A percentile compares a stretch with the other conserved stretches of the same genome.
These are phyloP conservation scores for Rhodamnia argentea DNA, from an alignment of 345 rosid species.

Conservation along the genomic window DNA sequence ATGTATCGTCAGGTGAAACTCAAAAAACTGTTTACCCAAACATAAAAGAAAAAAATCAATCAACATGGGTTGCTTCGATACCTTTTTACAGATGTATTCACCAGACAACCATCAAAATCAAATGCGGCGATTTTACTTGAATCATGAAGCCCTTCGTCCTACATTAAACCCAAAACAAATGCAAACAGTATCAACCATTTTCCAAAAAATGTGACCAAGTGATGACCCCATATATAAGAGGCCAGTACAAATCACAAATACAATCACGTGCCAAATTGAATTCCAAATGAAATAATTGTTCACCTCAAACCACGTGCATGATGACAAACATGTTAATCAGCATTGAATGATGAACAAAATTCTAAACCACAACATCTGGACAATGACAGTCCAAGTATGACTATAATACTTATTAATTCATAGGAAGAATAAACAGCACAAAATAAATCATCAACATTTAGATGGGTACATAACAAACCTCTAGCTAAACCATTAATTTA, in stretches of 20 bases:
- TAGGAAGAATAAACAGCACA: not conserved
- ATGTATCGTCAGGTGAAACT: not conserved
- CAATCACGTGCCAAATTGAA: not conserved
- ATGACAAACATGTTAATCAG: not conserved
- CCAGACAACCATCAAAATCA: slow-evolving; percentile 98
- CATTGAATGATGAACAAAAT: not conserved
- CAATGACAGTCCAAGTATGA: not conserved
- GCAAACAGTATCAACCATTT: not conserved
- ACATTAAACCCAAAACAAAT: not conserved
- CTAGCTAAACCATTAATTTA: not conserved
- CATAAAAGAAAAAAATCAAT: not conserved
- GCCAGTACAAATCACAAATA: not conserved
- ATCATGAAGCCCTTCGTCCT: slow-evolving; percentile 78
- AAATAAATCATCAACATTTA: not conserved
- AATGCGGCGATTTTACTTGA: slow-evolving; percentile 89
- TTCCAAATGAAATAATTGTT: not conserved
- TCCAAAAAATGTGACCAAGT: not conserved
- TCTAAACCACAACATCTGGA: not conserved
- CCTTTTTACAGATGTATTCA: slow-evolving; percentile 74
- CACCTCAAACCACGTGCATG: not conserved
- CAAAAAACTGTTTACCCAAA: not conserved
- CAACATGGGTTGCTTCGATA: not conserved
- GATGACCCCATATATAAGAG: not conserved
- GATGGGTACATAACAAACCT: not conserved
- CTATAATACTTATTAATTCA: not conserved